Base-by-base conservation (phyloP, 2,329 filamentous ascomycete species). In the Colletotrichum godetiae region DNA sequence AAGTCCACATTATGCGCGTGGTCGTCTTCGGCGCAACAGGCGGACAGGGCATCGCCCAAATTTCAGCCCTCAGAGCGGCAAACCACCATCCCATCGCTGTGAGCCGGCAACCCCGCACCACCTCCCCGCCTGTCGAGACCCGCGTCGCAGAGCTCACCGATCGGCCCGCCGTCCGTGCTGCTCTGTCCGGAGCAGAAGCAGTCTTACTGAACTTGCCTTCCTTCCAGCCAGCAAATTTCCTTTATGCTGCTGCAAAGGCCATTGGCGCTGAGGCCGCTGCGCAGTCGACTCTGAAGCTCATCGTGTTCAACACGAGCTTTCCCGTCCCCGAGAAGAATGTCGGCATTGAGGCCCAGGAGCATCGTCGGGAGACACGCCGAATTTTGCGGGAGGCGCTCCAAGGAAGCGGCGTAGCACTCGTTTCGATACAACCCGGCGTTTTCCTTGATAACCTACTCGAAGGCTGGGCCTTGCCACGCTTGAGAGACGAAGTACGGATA, bases 181-280 rank as follows among this genome's bases (percentile, higher is more conserved):
- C 42, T 49, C 42, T 49, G 12, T 49, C 42, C 42, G 42, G 42
- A 3, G 42, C 42, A 22, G 42, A 49, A 49, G 42, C 42, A 0
- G 42, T 49, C 19, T 49, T 49, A 3, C 11, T 49, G 19, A 49
- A 49, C 42, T 22, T 49, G 19, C 42, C 42, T 49, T 49, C 42
- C 19, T 49, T 49, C 5, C 42, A 49, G 42, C 42, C 42, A n/a
- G 42, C 42, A 10, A 19, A 49, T 22, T 49, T 22, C 8, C 42
- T 49, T 8, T 49, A 49, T 22, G 86, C 88, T 6, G 90, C 88
- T 0, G 90, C 90, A 64, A 91, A 87, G 0, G 86, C 89, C 2
- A 92, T 83, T 2, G 91, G 90, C 29, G 84, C 86, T 19, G 74
- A 69, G 0, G 85, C 84, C 68, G 90, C 87, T 0, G 92, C 88